Conservation (phyloP, 768 basidiomycete species). For the Pisolithus microcarpus region DNA sequence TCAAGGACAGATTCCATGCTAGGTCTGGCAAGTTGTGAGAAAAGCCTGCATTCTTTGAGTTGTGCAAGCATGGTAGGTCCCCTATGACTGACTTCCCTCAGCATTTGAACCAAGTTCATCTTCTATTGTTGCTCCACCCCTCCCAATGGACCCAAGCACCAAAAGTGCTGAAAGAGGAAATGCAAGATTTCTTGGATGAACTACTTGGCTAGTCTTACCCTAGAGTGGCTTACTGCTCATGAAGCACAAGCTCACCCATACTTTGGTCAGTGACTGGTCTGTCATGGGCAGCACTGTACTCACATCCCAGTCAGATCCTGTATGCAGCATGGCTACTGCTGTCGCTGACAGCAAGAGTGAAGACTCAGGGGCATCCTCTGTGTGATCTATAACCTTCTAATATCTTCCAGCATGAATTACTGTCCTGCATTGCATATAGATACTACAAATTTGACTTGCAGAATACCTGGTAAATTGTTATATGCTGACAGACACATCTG, state of each 20-base stretch:
- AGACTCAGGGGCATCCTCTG: too few relatives aligned
- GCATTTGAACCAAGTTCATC: background rate
- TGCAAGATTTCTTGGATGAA: conserved; percentile 35
- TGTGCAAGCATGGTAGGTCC: conserved; percentile 33
- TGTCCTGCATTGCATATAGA: conserved; percentile 32
- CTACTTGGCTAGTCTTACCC: conserved; percentile 34
- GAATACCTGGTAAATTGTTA: conserved; percentile 14
- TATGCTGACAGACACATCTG: conserved; percentile 5
- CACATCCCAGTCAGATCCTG: conserved; percentile 39
- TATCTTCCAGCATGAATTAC: conserved; percentile 20
- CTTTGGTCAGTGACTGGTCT: conserved; percentile 52
- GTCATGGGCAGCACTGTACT: conserved; percentile 12
- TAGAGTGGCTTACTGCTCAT: conserved; percentile 83
- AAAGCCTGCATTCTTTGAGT: conserved; percentile 29
- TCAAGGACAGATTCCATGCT: conserved; percentile 5
- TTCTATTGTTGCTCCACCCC: conserved; percentile 40
- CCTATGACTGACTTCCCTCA: background rate
- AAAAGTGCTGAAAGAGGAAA: conserved; percentile 23
- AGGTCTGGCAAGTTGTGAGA: conserved; percentile 43
- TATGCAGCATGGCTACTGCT: too few relatives aligned
- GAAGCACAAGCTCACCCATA: conserved; percentile 92
- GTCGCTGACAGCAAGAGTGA: too few relatives aligned
- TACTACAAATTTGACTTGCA: conserved; percentile 17
- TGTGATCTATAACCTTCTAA: conserved; percentile 22
- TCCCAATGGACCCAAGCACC: conserved; percentile 41